Evolutionary conservation across 1,284 basidiomycete genomes (phyloP).

Genomic region (Ceratobasidium sp.): DNA sequence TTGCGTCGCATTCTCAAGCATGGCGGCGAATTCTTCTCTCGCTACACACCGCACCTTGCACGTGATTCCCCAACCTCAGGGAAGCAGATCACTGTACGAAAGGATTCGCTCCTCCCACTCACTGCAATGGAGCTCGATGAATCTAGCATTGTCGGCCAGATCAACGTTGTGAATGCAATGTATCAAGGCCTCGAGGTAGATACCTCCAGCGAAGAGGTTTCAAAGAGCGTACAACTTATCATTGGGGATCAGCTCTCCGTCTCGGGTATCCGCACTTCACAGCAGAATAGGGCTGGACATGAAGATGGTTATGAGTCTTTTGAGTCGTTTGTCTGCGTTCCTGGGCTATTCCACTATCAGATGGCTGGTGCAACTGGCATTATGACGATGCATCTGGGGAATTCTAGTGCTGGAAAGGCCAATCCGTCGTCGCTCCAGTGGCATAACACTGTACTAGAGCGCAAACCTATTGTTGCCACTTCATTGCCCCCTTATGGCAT

Average conservation of each 20-base stretch:
- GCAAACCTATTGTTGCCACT: conserved; percentile 56
- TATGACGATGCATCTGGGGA: conserved; percentile 56
- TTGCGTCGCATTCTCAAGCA: conserved; percentile 56
- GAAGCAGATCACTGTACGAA: no score
- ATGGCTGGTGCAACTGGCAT: conserved; percentile 57
- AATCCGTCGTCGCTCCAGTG: conserved; percentile 57
- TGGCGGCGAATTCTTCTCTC: conserved; percentile 54
- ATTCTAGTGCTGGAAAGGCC: conserved; percentile 52
- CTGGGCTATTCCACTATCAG: conserved; percentile 61
- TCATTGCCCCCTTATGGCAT: conserved; percentile 57
- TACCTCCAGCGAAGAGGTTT: conserved; percentile 42
- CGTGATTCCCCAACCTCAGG: no score
- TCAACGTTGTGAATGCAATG: conserved; percentile 57
- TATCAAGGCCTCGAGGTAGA: conserved; percentile 53
- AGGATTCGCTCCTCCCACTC: no score
- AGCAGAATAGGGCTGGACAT: conserved; percentile 57
- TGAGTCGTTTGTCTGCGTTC: background rate
- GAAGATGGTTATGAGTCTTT: conserved; percentile 49
- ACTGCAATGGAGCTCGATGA: conserved; percentile 60
- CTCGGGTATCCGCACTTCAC: conserved; percentile 56
- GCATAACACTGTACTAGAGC: conserved; percentile 55
- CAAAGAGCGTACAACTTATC: conserved; percentile 51
- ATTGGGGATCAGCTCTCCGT: conserved; percentile 60
- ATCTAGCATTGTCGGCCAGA: conserved; percentile 57
- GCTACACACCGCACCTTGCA: no score